Conservation (phyloP, 345 rosid genomes). For the Eucalyptus marginata region DNA sequence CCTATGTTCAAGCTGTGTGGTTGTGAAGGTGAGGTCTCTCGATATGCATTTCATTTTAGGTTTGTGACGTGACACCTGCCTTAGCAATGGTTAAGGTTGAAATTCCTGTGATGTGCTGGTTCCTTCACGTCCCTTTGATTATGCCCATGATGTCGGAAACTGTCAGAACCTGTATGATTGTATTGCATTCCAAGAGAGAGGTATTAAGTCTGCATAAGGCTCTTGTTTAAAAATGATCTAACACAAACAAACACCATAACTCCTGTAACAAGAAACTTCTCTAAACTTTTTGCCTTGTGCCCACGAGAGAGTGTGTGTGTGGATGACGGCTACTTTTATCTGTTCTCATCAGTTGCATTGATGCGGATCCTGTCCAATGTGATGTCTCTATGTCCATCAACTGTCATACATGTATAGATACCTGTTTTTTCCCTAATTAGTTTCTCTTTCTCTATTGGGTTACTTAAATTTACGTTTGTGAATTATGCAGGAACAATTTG, state of each 20-base stretch:
- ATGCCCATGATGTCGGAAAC: neutral
- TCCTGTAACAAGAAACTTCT: neutral
- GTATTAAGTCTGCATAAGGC: neutral
- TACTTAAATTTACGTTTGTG: neutral
- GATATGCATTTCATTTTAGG: neutral
- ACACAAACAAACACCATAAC: neutral
- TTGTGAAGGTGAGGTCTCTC: neutral
- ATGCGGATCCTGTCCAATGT: neutral
- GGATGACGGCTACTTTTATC: neutral
- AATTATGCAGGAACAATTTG: conserved; percentile 26
- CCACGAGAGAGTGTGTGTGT: neutral
- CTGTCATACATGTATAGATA: neutral
- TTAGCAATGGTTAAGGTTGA: neutral
- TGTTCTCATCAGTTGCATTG: neutral
- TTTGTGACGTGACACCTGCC: neutral
- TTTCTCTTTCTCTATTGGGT: neutral
- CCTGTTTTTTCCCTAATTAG: neutral
- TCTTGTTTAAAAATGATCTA: neutral
- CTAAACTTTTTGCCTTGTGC: neutral
- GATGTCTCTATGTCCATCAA: neutral
- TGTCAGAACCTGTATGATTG: neutral
- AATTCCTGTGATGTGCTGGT: neutral
- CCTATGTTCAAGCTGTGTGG: neutral
- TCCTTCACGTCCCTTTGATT: neutral
- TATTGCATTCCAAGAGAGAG: neutral